Evolutionary conservation across 2,329 filamentous ascomycete species (phyloP).

Genomic region (Neonectria magnoliae): DNA sequence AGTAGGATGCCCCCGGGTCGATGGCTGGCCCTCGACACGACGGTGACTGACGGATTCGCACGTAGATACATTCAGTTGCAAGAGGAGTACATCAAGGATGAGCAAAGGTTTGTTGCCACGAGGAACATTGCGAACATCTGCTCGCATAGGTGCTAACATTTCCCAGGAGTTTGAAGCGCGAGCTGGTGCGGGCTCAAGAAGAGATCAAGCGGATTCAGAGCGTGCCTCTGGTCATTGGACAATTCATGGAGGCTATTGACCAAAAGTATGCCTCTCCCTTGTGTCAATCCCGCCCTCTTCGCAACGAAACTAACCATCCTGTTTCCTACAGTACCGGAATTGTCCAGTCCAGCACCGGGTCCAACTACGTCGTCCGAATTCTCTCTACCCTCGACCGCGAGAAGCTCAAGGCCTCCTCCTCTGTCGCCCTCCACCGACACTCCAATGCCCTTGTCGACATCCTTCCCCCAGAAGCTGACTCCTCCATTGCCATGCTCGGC

Average conservation of each 20-base stretch:
- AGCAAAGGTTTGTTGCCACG: slow-evolving; percentile 75
- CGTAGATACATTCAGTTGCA: slow-evolving; percentile 91
- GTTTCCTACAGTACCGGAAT: slow-evolving; percentile 82
- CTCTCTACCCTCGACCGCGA: slow-evolving; percentile 98
- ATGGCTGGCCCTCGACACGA: slow-evolving; percentile 2
- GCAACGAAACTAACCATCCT: slow-evolving; percentile 16
- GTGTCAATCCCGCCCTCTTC: slow-evolving; percentile 8
- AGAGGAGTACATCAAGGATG: slow-evolving; percentile 99
- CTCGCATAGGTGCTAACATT: slow-evolving; percentile 33
- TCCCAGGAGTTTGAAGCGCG: slow-evolving; percentile 88
- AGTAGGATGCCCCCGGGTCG: slow-evolving; percentile 65
- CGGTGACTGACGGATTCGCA: slow-evolving; percentile 39
- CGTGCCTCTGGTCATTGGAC: slow-evolving; percentile 95
- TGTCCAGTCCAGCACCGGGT: slow-evolving; percentile 97
- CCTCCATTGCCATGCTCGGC: slow-evolving; percentile 97
- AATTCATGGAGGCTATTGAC: slow-evolving; percentile 99
- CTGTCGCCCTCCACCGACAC: slow-evolving; percentile 96
- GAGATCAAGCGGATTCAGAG: slow-evolving; percentile 99
- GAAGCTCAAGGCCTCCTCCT: slow-evolving; percentile 96
- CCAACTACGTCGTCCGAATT: slow-evolving; percentile 98
- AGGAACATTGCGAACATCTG: background rate
- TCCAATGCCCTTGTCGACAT: slow-evolving; percentile 99
- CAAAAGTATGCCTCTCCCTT: slow-evolving; percentile 77
- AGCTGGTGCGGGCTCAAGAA: slow-evolving; percentile 96
- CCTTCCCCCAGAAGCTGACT: slow-evolving; percentile 97